These are phyloP conservation scores for Raddia distichophylla DNA, from an alignment of 176 grass and related monocot genomes.

Conservation along the genomic window DNA sequence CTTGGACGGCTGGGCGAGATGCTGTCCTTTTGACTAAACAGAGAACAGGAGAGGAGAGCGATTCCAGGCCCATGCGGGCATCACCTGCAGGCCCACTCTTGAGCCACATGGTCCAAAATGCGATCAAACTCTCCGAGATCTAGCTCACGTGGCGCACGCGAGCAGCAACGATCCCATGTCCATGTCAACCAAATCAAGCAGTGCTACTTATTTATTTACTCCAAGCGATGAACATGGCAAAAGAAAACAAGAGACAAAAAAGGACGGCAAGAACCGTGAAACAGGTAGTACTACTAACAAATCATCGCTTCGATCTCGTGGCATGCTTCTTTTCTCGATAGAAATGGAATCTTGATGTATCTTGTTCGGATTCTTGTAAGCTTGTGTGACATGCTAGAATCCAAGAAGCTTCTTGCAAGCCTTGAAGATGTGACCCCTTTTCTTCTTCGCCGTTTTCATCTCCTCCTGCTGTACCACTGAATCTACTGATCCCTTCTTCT, in stretches of 20 bases:
- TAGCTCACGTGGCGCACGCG: neutral
- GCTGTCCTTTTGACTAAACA: neutral
- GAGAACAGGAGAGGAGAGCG: too few species aligned
- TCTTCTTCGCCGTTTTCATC: slow-evolving; percentile 9
- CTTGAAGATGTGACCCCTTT: slow-evolving; percentile 22
- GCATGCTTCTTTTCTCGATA: neutral
- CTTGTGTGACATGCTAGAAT: slow-evolving; percentile 18
- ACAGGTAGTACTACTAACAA: neutral
- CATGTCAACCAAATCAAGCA: neutral
- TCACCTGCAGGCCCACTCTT: neutral
- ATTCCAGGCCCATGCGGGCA: neutral
- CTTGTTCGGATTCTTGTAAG: too few species aligned
- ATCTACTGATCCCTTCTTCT: neutral
- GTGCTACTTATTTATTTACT: neutral
- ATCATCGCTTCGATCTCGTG: neutral
- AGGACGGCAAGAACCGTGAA: neutral
- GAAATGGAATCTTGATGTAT: neutral
- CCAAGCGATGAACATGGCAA: slow-evolving; percentile 11
- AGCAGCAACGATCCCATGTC: slow-evolving; percentile 13
- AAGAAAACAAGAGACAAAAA: slow-evolving; percentile 30
- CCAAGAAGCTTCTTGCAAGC: slow-evolving; percentile 57
- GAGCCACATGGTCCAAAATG: neutral
- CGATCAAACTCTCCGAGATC: slow-evolving; percentile 4
- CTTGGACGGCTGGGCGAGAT: neutral
- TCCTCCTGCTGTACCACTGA: neutral